Base-by-base conservation (phyloP, 345 rosid species). In the Mangifera indica region DNA sequence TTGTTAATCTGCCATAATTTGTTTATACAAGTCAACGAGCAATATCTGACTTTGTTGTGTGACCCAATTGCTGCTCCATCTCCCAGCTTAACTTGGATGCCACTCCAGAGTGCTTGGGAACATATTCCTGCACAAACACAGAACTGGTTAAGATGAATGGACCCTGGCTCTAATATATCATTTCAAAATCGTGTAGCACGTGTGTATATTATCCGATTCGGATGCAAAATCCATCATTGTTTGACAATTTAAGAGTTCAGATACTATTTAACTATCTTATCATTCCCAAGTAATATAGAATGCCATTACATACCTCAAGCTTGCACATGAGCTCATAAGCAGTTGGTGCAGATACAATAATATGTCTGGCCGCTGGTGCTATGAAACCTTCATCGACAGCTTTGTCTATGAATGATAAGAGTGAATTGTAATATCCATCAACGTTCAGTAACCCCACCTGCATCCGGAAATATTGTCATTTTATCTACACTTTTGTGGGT, bases 351-450 rank as follows among this genome's bases (percentile, higher is more conserved):
- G 93, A 88, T 12, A 90, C 87, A 75, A 90, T 84, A 32, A 90
- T 90, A 81, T 84, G 82, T 24, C 91, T 89, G 68, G 93, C 96
- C 62, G 93, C 80, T 40, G 93, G 90, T 7, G 86, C 73, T 57
- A 90, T 65, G 83, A 90, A 88, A 5, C 96, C 96, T 83, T 90
- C 96, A 12, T 88, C 96, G 0, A 90, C 93, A 5, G 93, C 96
- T 70, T 90, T 88, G 84, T 87, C 96, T 69, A 88, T 85, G 86
- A 90, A 90, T 6, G 87, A 81, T 54, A 90, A 73, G 3, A 90
- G 82, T 1, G 91, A 87, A 67, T 90, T 83, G 84, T 90, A 90
- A 72, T 84, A 88, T 0, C 96, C 91, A 76, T 88, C 96, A 20
- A 90, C 91, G 51, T 90, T 90, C 83, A 90, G 66, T 77, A 90